Evolutionary conservation across 139 green algal species (phyloP), one percentile per base, ranked within the genome.

Genomic region (Zygnema cylindricum): DNA sequence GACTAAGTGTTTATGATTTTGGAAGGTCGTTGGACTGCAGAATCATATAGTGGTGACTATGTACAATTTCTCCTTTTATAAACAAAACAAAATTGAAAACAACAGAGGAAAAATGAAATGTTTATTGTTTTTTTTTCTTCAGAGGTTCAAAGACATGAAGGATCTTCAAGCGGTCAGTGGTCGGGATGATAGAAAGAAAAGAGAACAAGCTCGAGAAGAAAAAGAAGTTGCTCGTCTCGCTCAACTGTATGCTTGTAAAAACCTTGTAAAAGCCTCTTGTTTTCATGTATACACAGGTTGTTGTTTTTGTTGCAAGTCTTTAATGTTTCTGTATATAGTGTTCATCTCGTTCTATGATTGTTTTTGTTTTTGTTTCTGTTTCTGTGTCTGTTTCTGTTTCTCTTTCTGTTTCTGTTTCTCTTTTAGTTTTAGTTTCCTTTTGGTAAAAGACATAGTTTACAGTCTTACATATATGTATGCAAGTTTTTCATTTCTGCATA

Each of bases 81-180:
- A 82, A 7, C 54, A 75, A 16, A 2, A 2, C 41, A 32, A 76
- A 1, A 1, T 76, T 71, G 30, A 32, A 77, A 1, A 1, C 39
- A 77, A 85, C 30, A 76, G 25, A 22, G 2, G 33, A 2, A 1
- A 1, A n/a, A 77, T 32, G 25, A 25, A n/a, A 77, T 81, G 22
- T 79, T 21, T 78, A 33, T 1, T 32, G 36, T 21, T 86, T n/a
- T 0, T 23, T 78, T 76, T 39, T 11, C 7, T 1, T 2, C 85
- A 89, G 85, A 32, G 85, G 0, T 89, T 89, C n/a, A 75, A 89
- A 78, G 85, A 89, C 0, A 89, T 90, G 81, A 86, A 86, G 76
- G 33, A 89, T 33, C 35, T 38, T 54, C 85, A 89, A 77, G 30
- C 84, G 32, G 32, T 22, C n/a, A 30, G 25, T 11, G 43, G 32